phyloP scores from a whole-genome alignment of 2,329 filamentous ascomycete genomes.

The Xenosphaeropsis pyriputrescens region DNA sequence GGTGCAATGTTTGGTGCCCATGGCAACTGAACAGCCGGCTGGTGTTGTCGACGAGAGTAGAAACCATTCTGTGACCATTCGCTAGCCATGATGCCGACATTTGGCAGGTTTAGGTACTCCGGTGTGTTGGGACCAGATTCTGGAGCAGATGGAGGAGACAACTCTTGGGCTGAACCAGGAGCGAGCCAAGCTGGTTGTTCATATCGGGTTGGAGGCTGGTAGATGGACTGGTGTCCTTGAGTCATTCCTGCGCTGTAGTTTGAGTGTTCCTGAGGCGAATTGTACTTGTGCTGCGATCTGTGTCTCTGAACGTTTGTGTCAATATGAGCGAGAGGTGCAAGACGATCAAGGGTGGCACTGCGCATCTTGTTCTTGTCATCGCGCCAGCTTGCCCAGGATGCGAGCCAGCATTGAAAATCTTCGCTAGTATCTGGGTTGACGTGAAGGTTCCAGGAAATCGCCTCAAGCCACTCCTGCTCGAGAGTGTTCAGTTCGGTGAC shows the following conservation, averaged over 20 bases:
- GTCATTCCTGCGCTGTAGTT: conserved; percentile 31
- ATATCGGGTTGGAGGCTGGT: conserved; percentile 12
- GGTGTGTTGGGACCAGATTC: conserved; percentile 37
- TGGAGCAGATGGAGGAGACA: conserved; percentile 36
- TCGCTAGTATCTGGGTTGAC: conserved; percentile 47
- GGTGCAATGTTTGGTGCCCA: conserved; percentile 22
- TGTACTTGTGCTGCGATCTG: conserved; percentile 29
- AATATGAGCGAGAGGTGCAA: conserved; percentile 28
- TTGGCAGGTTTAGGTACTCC: conserved; percentile 31
- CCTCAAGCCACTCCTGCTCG: conserved; percentile 54
- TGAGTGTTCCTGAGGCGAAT: conserved; percentile 27
- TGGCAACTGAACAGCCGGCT: conserved; percentile 8
- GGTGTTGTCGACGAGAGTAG: conserved; percentile 23
- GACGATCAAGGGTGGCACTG: conserved; percentile 20
- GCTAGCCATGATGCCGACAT: conserved; percentile 32
- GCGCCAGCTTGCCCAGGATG: conserved; percentile 51
- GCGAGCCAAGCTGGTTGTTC: conserved; percentile 17
- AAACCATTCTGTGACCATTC: conserved; percentile 34
- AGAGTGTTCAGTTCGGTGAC: conserved; percentile 53
- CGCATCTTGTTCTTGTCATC: conserved; percentile 25
- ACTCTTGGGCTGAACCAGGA: conserved; percentile 19
- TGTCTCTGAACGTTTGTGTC: conserved; percentile 47
- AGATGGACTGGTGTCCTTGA: conserved; percentile 13
- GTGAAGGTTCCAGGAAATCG: conserved; percentile 55
- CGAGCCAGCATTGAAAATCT: conserved; percentile 48